These are phyloP conservation scores for Aspergillus pseudoglaucus DNA, from an alignment of 2,329 filamentous ascomycete species.

Conservation along the genomic window DNA sequence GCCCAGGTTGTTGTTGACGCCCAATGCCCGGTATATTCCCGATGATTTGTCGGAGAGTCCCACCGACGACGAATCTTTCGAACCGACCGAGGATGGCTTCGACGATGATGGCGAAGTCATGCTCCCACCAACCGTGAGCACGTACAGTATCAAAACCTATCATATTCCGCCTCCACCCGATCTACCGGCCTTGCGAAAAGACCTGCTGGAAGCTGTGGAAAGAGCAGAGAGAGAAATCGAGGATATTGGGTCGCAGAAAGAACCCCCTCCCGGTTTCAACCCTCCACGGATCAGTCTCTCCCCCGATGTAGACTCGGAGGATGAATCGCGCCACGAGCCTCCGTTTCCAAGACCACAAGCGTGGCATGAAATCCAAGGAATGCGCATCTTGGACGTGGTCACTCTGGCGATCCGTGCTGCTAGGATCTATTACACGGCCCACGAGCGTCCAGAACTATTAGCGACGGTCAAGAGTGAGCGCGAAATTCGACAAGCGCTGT, in stretches of 20 bases:
- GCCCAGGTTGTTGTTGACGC: conserved; percentile 34
- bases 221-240: conserved; percentile 63
- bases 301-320: conserved; percentile 36
- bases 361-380: conserved; percentile 82
- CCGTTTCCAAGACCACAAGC: conserved; percentile 44
- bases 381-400: conserved; percentile 86
- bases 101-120: conserved; percentile 64
- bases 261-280: conserved; percentile 22
- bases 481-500: conserved; percentile 73
- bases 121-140: conserved; percentile 94
- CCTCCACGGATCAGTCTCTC: conserved; percentile 26
- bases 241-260: conserved; percentile 30
- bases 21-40: conserved; percentile 30
- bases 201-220: conserved; percentile 60
- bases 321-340: conserved; percentile 26
- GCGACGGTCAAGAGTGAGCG: conserved; percentile 84
- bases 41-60: conserved; percentile 48
- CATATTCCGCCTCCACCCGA: conserved; percentile 78
- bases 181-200: conserved; percentile 66
- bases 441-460: conserved; percentile 77
- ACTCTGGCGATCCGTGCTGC: conserved; percentile 93
- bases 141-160: conserved; percentile 80
- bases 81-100: conserved; percentile 43
- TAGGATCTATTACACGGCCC: conserved; percentile 92
- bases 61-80: conserved; percentile 23